A percentile compares a stretch with the other conserved stretches of the same genome.
phyloP scores from a whole-genome alignment of 352 stramenopile genomes.

The Phytophthora multivora region DNA sequence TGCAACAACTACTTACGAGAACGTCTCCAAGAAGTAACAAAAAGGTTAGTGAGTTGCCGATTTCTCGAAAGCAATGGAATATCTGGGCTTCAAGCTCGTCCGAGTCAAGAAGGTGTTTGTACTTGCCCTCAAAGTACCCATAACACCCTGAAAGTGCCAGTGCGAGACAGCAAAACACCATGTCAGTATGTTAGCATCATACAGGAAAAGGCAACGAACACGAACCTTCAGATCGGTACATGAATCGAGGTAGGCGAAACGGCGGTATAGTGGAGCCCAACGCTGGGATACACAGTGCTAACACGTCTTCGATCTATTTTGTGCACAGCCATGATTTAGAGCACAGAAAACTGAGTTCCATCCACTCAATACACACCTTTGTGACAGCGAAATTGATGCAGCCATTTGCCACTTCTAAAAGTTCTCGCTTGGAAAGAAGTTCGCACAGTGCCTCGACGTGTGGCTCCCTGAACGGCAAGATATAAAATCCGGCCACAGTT shows the following conservation, averaged over 20 bases:
- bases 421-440: slow-evolving; percentile 31
- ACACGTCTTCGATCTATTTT: slow-evolving; percentile 65
- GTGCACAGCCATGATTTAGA: not conserved
- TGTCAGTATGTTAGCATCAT: not conserved
- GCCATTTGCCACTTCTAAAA: slow-evolving; percentile 38
- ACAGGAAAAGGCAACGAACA: not conserved
- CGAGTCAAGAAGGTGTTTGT: slow-evolving; percentile 78
- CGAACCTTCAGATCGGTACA: slow-evolving; percentile 65
- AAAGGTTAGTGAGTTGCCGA: slow-evolving; percentile 80
- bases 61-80: slow-evolving; percentile 80
- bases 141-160: slow-evolving; percentile 49
- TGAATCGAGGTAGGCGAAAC: slow-evolving; percentile 71
- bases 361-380: slow-evolving; percentile 34
- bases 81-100: slow-evolving; percentile 82
- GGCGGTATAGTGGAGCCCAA: slow-evolving; percentile 74
- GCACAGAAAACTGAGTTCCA: not conserved
- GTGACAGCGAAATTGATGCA: slow-evolving; percentile 40
- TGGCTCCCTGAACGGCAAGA: slow-evolving; percentile 17
- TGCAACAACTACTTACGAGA: slow-evolving; percentile 27
- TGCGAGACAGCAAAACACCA: not conserved
- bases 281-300: slow-evolving; percentile 74
- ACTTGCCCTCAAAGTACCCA: slow-evolving; percentile 85
- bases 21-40: slow-evolving; percentile 47
- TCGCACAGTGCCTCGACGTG: slow-evolving; percentile 34
- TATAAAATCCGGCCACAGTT: not conserved